Conservation (phyloP, 768 basidiomycete genomes). For the Pulveroboletus sp. region DNA sequence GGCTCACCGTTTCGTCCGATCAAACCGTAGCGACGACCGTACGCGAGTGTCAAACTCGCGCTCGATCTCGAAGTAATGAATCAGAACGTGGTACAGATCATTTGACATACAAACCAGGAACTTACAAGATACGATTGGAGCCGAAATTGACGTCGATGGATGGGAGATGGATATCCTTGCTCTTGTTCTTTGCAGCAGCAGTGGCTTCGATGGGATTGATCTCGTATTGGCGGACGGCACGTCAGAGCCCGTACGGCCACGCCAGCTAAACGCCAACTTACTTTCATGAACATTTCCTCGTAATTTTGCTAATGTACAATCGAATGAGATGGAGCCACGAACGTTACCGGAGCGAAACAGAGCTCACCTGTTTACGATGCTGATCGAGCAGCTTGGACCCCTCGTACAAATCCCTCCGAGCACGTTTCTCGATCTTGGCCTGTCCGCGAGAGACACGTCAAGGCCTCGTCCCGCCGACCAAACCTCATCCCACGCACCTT, state of each 20-base stretch:
- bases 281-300: constrained; percentile 99
- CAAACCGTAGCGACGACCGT: constrained; percentile 86
- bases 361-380: constrained; percentile 77
- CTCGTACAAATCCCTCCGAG: constrained; percentile 86
- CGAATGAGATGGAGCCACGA: background rate
- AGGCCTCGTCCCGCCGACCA: background rate
- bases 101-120: background rate
- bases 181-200: constrained; percentile 81
- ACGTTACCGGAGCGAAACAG: background rate
- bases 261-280: constrained; percentile 24
- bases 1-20: constrained; percentile 78
- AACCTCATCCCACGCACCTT: constrained; percentile 45
- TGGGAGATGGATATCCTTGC: constrained; percentile 93
- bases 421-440: constrained; percentile 98
- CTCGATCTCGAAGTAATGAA: constrained; percentile 52
- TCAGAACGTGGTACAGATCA: constrained; percentile 3
- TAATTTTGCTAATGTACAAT: constrained; percentile 73
- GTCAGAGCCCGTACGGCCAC: background rate
- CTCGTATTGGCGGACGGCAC: constrained; percentile 31
- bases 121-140: constrained; percentile 87
- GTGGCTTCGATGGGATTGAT: constrained; percentile 90
- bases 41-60: constrained; percentile 80
- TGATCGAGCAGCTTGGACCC: constrained; percentile 94
- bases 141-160: constrained; percentile 96
- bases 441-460: constrained; percentile 22